These are phyloP conservation scores for Quercus variabilis DNA, from an alignment of 306 rosid species.

Conservation along the genomic window DNA sequence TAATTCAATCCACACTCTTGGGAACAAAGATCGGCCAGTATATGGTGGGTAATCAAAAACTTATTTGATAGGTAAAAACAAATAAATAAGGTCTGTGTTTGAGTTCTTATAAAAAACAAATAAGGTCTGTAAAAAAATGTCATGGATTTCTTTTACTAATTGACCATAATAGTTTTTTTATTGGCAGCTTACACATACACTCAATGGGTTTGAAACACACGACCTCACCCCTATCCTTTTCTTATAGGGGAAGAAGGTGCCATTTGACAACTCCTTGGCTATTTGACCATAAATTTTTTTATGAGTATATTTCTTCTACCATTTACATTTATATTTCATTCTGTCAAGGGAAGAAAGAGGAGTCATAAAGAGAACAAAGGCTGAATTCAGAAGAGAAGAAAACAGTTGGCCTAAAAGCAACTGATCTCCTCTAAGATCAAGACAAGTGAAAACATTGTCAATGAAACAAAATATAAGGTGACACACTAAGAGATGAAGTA, in stretches of 20 bases:
- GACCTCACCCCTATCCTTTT: constrained; percentile 64
- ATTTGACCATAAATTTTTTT: background rate
- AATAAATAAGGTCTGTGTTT: too few species aligned
- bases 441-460: background rate
- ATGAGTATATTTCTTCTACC: background rate
- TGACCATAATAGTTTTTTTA: too few species aligned
- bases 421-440: background rate
- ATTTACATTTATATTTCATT: too few species aligned
- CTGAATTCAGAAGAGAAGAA: background rate
- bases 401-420: background rate
- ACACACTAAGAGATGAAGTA: background rate
- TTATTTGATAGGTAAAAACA: too few species aligned
- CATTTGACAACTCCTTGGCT: too few species aligned
- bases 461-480: background rate
- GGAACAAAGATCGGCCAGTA: too few species aligned
- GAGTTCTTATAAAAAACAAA: too few species aligned
- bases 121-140: too few species aligned
- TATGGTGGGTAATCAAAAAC: too few species aligned
- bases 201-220: constrained; percentile 11
- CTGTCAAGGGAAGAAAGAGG: background rate
- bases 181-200: background rate
- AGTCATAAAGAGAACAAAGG: background rate
- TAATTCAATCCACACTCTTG: too few species aligned
- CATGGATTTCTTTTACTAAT: constrained; percentile 42
- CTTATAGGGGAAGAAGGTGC: too few species aligned